phyloP scores from a whole-genome alignment of 176 grass and related monocot species.

The Zizania latifolia region DNA sequence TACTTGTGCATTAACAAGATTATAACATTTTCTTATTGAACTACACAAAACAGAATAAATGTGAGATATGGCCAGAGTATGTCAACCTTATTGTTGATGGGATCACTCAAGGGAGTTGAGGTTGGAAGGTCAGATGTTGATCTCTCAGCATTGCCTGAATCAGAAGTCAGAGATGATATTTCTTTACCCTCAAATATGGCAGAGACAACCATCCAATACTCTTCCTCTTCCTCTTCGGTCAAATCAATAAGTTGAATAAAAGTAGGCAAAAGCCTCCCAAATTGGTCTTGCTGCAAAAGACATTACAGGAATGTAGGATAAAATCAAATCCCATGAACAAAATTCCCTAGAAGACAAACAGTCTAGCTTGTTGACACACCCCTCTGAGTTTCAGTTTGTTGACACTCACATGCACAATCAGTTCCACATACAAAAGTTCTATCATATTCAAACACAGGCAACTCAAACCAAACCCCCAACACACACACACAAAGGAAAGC shows the following conservation, averaged over 20 bases:
- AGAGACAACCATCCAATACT: constrained; percentile 96
- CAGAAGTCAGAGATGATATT: constrained; percentile 38
- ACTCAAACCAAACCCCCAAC: background rate
- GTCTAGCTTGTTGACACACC: background rate
- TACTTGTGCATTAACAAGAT: constrained; percentile 8
- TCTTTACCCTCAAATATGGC: constrained; percentile 91
- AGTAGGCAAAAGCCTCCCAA: constrained; percentile 85
- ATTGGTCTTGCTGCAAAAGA: constrained; percentile 91
- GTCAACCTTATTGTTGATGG: constrained; percentile 79
- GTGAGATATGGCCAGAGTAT: background rate
- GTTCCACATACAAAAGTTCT: background rate
- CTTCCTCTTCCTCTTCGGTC: constrained; percentile 74
- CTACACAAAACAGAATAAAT: constrained; percentile 10
- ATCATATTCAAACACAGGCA: constrained; percentile 6
- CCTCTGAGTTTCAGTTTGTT: background rate
- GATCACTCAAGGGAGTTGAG: constrained; percentile 48
- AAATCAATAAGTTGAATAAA: constrained; percentile 94
- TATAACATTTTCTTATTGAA: background rate
- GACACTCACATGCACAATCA: background rate
- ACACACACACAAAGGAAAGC: background rate
- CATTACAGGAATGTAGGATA: background rate
- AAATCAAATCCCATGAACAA: constrained; percentile 15
- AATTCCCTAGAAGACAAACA: background rate
- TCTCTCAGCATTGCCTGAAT: constrained; percentile 42
- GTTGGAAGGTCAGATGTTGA: constrained; percentile 33